These are phyloP conservation scores for Lanmaoa rubissima DNA, from an alignment of 768 basidiomycete species.

Conservation along the genomic window DNA sequence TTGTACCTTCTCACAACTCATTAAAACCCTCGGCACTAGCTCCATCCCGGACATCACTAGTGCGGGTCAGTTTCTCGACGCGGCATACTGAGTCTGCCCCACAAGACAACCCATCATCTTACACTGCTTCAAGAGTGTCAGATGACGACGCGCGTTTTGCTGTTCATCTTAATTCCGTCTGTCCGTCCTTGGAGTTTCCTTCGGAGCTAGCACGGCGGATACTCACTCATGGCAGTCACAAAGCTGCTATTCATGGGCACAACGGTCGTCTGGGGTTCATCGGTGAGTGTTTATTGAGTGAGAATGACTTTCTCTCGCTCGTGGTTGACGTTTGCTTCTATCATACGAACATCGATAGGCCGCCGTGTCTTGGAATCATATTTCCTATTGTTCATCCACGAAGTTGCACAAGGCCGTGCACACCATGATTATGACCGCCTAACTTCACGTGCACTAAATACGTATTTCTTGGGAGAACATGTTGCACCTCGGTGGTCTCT, in stretches of 20 bases:
- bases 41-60: constrained; percentile 15
- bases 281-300: constrained; percentile 39
- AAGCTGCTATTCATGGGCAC: constrained; percentile 60
- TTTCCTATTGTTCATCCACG: constrained; percentile 67
- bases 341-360: constrained; percentile 41
- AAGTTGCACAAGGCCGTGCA: constrained; percentile 44
- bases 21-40: constrained; percentile 12
- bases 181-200: constrained; percentile 66
- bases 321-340: background rate
- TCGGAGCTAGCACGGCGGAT: constrained; percentile 68
- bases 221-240: constrained; percentile 78
- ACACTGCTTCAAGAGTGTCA: background rate
- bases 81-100: background rate
- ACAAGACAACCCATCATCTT: constrained; percentile 4
- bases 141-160: constrained; percentile 33
- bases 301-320: background rate
- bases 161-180: constrained; percentile 61
- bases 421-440: constrained; percentile 60
- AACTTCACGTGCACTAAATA: constrained; percentile 56
- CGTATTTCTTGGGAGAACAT: constrained; percentile 69
- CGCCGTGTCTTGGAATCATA: constrained; percentile 78
- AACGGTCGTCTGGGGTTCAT: constrained; percentile 72
- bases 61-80: constrained; percentile 13
- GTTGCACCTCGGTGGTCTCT: constrained; percentile 76
- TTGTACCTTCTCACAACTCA: constrained; percentile 11